Conservation (phyloP, 148 eudicot genomes). For the Beta vulgaris region DNA sequence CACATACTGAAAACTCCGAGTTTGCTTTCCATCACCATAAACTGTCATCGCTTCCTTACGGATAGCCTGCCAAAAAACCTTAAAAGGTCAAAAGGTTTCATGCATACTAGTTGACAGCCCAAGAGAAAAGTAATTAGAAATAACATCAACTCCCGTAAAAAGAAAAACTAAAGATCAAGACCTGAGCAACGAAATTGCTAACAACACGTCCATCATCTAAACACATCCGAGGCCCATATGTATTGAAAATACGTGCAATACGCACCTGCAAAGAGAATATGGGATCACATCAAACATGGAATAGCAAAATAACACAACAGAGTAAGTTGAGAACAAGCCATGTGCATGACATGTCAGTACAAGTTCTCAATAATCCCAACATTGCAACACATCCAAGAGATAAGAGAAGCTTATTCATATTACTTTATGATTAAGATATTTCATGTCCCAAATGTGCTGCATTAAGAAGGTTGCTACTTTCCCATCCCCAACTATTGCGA, state of each 20-base stretch:
- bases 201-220: slow-evolving; percentile 91
- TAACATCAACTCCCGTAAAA: not conserved
- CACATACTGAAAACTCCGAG: slow-evolving; percentile 87
- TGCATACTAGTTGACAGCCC: not conserved
- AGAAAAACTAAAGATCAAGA: slow-evolving; percentile 20
- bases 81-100: slow-evolving; percentile 7
- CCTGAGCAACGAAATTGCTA: slow-evolving; percentile 90
- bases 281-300: not conserved
- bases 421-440: not conserved
- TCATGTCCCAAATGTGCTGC: not conserved
- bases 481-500: not conserved
- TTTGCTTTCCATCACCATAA: slow-evolving; percentile 88
- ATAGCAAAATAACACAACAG: not conserved
- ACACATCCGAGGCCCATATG: slow-evolving; percentile 90
- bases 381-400: not conserved
- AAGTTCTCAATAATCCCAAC: not conserved
- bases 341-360: not conserved
- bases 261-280: slow-evolving; percentile 52
- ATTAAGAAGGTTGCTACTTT: not conserved
- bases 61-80: slow-evolving; percentile 57
- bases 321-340: not conserved
- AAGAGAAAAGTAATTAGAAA: not conserved
- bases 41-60: slow-evolving; percentile 86
- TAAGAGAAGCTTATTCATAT: not conserved
- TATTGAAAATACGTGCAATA: slow-evolving; percentile 80